These are phyloP conservation scores for Inga laurina DNA, from an alignment of 306 rosid species.

Conservation along the genomic window DNA sequence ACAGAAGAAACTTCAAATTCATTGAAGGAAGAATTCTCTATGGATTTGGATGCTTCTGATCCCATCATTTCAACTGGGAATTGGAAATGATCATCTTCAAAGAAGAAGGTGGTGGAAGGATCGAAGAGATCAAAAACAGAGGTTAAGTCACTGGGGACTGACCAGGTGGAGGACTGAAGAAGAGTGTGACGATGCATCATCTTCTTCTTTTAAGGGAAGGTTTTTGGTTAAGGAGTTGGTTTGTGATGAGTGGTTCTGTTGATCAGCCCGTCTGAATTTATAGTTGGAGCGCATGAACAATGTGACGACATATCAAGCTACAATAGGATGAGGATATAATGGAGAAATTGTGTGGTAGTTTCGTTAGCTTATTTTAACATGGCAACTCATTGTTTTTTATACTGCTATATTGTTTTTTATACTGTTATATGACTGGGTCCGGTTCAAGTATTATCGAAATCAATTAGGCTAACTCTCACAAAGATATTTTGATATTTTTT, in stretches of 20 bases:
- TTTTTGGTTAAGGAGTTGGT: neutral
- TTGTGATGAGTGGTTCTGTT: neutral
- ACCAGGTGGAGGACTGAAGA: constrained; percentile 36
- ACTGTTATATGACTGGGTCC: too few species aligned
- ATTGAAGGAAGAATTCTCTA: constrained; percentile 30
- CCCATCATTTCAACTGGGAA: constrained; percentile 1
- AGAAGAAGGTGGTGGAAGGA: neutral
- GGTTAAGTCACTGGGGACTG: constrained; percentile 14
- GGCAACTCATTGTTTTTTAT: neutral
- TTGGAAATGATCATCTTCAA: constrained; percentile 6
- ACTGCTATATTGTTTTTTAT: too few species aligned
- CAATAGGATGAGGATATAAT: neutral
- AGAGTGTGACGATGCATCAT: constrained; percentile 41
- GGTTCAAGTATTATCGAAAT: too few species aligned
- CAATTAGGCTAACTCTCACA: too few species aligned
- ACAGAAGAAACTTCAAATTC: constrained; percentile 11
- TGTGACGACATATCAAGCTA: neutral
- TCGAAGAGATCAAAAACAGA: constrained; percentile 34
- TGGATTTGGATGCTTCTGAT: constrained; percentile 39
- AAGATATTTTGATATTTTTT: too few species aligned
- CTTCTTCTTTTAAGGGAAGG: neutral
- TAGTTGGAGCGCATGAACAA: neutral
- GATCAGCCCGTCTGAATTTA: neutral
- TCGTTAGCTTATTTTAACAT: neutral
- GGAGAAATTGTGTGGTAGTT: neutral